Evolutionary conservation across 2,329 filamentous ascomycete species (phyloP), one percentile per base, ranked within the genome.

Genomic region (Nakataea oryzae): DNA sequence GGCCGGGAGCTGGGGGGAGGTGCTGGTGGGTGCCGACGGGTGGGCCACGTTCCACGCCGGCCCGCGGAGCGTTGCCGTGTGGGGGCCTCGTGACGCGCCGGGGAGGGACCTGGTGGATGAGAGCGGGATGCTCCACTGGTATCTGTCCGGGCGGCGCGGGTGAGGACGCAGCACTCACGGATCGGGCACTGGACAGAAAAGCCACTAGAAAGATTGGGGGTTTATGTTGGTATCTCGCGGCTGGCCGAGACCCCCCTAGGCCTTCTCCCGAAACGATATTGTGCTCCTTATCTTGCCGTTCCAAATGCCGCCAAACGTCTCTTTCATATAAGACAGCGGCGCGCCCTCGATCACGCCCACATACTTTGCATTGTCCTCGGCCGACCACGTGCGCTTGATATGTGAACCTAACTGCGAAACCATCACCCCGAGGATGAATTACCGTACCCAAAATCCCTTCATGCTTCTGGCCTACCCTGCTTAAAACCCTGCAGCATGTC

Each of bases 1-100:
- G 60, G 80, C 75, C 8, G 82, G 80, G 78, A 77, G 78, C 62
- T 68, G 80, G 59, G 78, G 78, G 0, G 77, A 83, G 64, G 81
- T 89, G 0, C 71, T 74, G 21, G 86, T 90, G 66, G 85, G 84
- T 65, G 71, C 75, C 1, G 75, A 81, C 34, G 87, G 87, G 0
- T 86, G 77, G 68, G 87, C 82, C 0, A 63, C 75, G 17, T 90
- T 90, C 66, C 76, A 76, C 0, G 83, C 82, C 54, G 73, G 73
- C 13, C 76, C 76, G 7, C 75, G 78, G 50, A 85, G 83, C 67
- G 79, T 87, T 1, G 79, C 81, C 58, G 80, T 89, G 3, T 90
- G 84, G 81, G 85, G 86, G 0, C 80, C 82, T 64, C 76, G 76
- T 57, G 75, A 77, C 63, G 84, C 83, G 1, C 74, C 80, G 55